Percentiles rank a stretch among this genome's conserved stretches.
phyloP scores from a whole-genome alignment of 2,329 filamentous ascomycete genomes.

The Pyrenochaeta sp. region DNA sequence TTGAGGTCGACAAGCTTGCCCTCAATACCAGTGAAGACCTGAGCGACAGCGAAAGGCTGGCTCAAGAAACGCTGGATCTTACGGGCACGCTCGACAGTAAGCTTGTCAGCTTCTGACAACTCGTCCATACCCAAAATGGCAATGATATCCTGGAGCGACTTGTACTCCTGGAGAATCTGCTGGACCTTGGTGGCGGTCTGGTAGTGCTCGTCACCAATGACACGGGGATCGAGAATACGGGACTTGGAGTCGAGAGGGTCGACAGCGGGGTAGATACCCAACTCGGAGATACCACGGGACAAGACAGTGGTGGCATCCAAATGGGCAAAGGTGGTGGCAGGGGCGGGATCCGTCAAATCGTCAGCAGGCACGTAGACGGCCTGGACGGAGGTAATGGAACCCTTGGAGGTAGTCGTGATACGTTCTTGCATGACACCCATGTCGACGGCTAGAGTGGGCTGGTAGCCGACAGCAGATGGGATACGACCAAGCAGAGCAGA shows the following conservation, averaged over 20 bases:
- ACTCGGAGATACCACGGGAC: slow-evolving; percentile 99
- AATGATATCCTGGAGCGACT: slow-evolving; percentile 99
- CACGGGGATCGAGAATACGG: slow-evolving; percentile 98
- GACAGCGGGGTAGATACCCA: slow-evolving; percentile 99
- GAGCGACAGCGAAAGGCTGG: slow-evolving; percentile 94
- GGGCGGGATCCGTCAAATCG: slow-evolving; percentile 99
- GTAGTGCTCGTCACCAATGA: slow-evolving; percentile 99
- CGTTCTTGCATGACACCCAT: slow-evolving; percentile 83
- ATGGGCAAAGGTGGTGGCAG: slow-evolving; percentile 99
- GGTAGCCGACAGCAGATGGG: slow-evolving; percentile 99
- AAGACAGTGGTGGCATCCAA: slow-evolving; percentile 99
- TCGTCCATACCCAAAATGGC: slow-evolving; percentile 99
- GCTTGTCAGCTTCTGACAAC: slow-evolving; percentile 98
- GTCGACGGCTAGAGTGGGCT: slow-evolving; percentile 46
- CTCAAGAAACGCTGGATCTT: slow-evolving; percentile 99
- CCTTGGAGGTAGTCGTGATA: slow-evolving; percentile 99
- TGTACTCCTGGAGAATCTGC: slow-evolving; percentile 99
- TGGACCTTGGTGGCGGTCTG: slow-evolving; percentile 91
- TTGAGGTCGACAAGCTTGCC: slow-evolving; percentile 97
- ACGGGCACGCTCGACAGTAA: slow-evolving; percentile 99
- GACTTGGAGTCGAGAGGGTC: slow-evolving; percentile 99
- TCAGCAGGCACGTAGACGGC: slow-evolving; percentile 99
- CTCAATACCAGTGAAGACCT: slow-evolving; percentile 93
- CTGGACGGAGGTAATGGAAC: slow-evolving; percentile 99
- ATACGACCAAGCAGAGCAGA: slow-evolving; percentile 99